Evolutionary conservation across 2,329 filamentous ascomycete species (phyloP), one percentile per base, ranked within the genome.

Genomic region (Hypoxylon sp.): DNA sequence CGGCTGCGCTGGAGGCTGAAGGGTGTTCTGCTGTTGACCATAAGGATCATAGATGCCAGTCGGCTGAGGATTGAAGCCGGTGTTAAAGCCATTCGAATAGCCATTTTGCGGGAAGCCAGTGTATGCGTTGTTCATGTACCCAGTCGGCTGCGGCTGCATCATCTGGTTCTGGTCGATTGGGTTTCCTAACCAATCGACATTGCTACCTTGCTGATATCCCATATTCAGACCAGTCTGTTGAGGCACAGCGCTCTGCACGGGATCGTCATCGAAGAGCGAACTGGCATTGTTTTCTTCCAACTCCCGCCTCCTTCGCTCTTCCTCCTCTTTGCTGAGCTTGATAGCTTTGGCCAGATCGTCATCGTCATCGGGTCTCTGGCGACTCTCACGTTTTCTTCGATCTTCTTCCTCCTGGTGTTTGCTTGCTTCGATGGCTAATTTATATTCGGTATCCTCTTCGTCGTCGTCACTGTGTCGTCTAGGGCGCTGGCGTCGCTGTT

Each of bases 111-210:
- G 87, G 76, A 86, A 91, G 18, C 88, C 89, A 2, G 89, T 76
- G 49, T 79, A 77, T 36, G 71, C 65, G 45, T 77, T 87, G 68
- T 87, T 89, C 26, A 83, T 81, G 68, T 85, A 91, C n/a, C 93
- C 93, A 0, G 93, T 96, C 2, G 88, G 91, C 77, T 97, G 93
- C 45, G 87, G 85, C 77, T 94, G 89, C 71, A 90, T 85, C 77
- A 87, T 85, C 74, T 92, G 90, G 72, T 81, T 88, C 73, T 89
- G 89, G 62, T 95, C 92, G 74, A 98, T 91, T 11, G 94, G 93
- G 78, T 99, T 99, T 63, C 95, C 96, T 73, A 96, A 96, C 88
- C 96, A 98, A 80, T 99, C 96, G 16, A 99, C 96, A 11, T 93
- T 93, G 61, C 91, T 91, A 76, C 97, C 95, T 80, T 99, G 96